Evolutionary conservation across 106 monocot species (phyloP).

Genomic region (Dendrobium nobile): DNA sequence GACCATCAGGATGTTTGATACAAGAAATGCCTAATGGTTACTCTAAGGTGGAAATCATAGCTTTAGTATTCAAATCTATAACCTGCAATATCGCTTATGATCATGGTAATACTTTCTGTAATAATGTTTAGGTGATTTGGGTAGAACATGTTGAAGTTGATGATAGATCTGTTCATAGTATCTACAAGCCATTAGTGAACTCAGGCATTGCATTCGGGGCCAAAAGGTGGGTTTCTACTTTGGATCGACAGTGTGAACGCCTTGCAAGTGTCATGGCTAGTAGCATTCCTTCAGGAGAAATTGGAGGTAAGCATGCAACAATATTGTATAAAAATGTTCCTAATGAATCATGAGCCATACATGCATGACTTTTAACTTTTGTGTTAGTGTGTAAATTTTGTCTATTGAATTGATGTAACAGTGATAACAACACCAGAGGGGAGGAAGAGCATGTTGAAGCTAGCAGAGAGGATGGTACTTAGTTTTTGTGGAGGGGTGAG

Average conservation of each 20-base stretch:
- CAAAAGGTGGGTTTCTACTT: slow-evolving; percentile 69
- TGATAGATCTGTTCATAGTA: slow-evolving; percentile 69
- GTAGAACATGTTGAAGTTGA: slow-evolving; percentile 91
- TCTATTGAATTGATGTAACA: slow-evolving; percentile 11
- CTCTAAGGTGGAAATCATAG: slow-evolving; percentile 55
- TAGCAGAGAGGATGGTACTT: slow-evolving; percentile 94
- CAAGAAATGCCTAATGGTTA: slow-evolving; percentile 99
- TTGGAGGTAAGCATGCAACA: slow-evolving; percentile 39
- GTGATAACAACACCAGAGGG: slow-evolving; percentile 77
- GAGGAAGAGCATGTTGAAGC: slow-evolving; percentile 86
- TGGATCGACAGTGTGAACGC: slow-evolving; percentile 82
- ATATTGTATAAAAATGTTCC: neutral
- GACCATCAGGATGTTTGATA: slow-evolving; percentile 92
- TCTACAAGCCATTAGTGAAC: slow-evolving; percentile 72
- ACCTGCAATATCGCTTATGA: too few relatives aligned
- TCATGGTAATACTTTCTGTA: neutral
- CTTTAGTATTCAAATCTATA: neutral
- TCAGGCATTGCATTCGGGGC: slow-evolving; percentile 91
- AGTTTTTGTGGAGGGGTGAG: slow-evolving; percentile 89
- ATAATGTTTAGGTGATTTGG: slow-evolving; percentile 61
- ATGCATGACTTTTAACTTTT: neutral
- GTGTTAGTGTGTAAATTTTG: neutral
- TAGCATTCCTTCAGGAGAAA: slow-evolving; percentile 60
- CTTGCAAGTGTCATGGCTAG: slow-evolving; percentile 79
- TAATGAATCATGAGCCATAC: neutral